These are phyloP conservation scores for Suillus clintonianus DNA, from an alignment of 768 basidiomycete genomes.

Conservation along the genomic window DNA sequence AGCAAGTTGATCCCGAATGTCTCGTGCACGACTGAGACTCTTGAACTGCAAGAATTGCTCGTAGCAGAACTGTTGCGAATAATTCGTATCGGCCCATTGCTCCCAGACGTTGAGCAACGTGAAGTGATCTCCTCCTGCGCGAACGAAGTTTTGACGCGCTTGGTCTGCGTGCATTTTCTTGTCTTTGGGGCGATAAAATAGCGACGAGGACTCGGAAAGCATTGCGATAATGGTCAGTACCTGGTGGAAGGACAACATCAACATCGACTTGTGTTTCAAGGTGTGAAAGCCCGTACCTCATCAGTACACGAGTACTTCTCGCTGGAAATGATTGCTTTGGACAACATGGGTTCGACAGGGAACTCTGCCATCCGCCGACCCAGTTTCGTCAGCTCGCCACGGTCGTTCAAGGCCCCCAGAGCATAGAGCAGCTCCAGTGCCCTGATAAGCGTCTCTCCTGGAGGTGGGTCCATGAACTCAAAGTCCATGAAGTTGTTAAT, in stretches of 20 bases:
- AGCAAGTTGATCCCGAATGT: constrained; percentile 95
- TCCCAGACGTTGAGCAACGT: constrained; percentile 98
- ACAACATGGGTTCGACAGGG: constrained; percentile 97
- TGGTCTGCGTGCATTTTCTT: constrained; percentile 98
- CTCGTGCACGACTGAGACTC: constrained; percentile 89
- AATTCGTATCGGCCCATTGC: constrained; percentile 98
- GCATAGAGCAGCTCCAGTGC: constrained; percentile 94
- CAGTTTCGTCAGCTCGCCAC: constrained; percentile 95
- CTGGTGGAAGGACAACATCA: constrained; percentile 37
- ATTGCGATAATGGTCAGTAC: constrained; percentile 96
- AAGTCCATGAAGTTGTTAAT: constrained; percentile 99
- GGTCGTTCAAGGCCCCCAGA: constrained; percentile 92
- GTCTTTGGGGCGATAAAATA: constrained; percentile 98
- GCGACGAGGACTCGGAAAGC: constrained; percentile 92
- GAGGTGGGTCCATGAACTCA: constrained; percentile 98
- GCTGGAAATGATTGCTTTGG: constrained; percentile 94
- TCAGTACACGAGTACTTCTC: constrained; percentile 94
- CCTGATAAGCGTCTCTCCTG: constrained; percentile 95
- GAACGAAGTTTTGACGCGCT: constrained; percentile 95
- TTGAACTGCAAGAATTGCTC: constrained; percentile 96
- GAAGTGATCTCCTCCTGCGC: constrained; percentile 96
- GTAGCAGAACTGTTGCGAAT: constrained; percentile 95
- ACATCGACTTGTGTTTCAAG: not conserved
- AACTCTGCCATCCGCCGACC: constrained; percentile 98
- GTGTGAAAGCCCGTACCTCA: constrained; percentile 61